These are phyloP conservation scores for Prunus yedoensis DNA, from an alignment of 331 rosid genomes.

Conservation along the genomic window DNA sequence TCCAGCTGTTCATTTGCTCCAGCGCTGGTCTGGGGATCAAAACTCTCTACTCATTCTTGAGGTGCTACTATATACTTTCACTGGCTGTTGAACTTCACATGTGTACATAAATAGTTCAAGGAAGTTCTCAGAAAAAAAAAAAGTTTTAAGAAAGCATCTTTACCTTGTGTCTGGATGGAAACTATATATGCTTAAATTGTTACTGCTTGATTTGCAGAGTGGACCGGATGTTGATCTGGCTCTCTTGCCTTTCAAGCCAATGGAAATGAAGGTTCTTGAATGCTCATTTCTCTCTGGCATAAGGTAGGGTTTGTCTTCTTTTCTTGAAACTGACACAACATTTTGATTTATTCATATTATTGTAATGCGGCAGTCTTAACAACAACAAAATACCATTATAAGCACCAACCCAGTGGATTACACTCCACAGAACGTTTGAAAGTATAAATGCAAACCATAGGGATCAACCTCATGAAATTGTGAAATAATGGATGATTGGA, in stretches of 20 bases:
- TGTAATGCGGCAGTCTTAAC: neutral
- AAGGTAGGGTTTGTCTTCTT: conserved; percentile 46
- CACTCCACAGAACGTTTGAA: too few relatives aligned
- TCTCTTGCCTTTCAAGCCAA: conserved; percentile 76
- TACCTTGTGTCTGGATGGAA: conserved; percentile 9
- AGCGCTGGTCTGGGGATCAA: conserved; percentile 67
- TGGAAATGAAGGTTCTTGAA: conserved; percentile 80
- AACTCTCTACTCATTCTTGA: conserved; percentile 83
- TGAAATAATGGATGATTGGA: neutral
- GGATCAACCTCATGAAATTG: neutral
- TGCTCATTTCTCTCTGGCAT: conserved; percentile 75
- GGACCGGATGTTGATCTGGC: conserved; percentile 61
- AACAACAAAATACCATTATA: neutral
- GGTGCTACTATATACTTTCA: conserved; percentile 40
- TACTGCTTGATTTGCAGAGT: conserved; percentile 39
- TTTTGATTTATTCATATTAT: neutral
- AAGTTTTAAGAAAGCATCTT: neutral
- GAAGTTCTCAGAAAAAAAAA: neutral
- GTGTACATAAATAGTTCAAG: neutral
- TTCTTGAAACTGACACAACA: conserved; percentile 6
- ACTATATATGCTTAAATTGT: neutral
- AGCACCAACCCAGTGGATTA: neutral
- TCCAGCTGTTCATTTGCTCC: conserved; percentile 81
- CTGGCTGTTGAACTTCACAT: neutral
- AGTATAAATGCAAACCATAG: neutral